Percentiles rank a stretch among this genome's conserved stretches.
These are phyloP conservation scores for Cyclocybe cylindracea DNA, from an alignment of 768 basidiomycete species.

Conservation along the genomic window DNA sequence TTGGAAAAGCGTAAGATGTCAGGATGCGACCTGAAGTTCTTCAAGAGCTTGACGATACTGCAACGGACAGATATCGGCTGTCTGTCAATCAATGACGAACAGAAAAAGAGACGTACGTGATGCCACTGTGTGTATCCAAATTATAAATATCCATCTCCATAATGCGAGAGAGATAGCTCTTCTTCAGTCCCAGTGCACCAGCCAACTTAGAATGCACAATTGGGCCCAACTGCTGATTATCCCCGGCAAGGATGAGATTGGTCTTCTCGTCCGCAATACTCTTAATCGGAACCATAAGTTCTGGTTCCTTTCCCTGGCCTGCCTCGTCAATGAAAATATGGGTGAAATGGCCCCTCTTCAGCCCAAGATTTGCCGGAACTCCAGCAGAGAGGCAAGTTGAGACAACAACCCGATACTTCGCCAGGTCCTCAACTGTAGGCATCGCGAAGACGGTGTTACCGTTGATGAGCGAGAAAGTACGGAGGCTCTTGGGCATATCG, in stretches of 20 bases:
- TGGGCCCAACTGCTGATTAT: slow-evolving; percentile 65
- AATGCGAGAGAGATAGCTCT: slow-evolving; percentile 53
- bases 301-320: slow-evolving; percentile 63
- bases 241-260: slow-evolving; percentile 58
- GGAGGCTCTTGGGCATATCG: slow-evolving; percentile 38
- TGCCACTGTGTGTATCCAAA: slow-evolving; percentile 33
- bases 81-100: neutral
- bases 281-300: slow-evolving; percentile 56
- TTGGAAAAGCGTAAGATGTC: slow-evolving; percentile 60
- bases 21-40: slow-evolving; percentile 59
- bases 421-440: slow-evolving; percentile 39
- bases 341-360: slow-evolving; percentile 54
- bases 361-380: slow-evolving; percentile 46
- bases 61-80: neutral
- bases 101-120: slow-evolving; percentile 28
- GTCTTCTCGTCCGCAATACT: slow-evolving; percentile 46
- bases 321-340: slow-evolving; percentile 70
- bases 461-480: slow-evolving; percentile 39
- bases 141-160: slow-evolving; percentile 42
- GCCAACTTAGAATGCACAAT: slow-evolving; percentile 52
- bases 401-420: slow-evolving; percentile 52
- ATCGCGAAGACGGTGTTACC: slow-evolving; percentile 44
- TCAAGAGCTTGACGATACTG: slow-evolving; percentile 60
- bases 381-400: slow-evolving; percentile 58
- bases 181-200: slow-evolving; percentile 45